A percentile compares a stretch with the other conserved stretches of the same genome.
Conservation (phyloP, 2,329 filamentous ascomycete species). For the Didymella pomorum region DNA sequence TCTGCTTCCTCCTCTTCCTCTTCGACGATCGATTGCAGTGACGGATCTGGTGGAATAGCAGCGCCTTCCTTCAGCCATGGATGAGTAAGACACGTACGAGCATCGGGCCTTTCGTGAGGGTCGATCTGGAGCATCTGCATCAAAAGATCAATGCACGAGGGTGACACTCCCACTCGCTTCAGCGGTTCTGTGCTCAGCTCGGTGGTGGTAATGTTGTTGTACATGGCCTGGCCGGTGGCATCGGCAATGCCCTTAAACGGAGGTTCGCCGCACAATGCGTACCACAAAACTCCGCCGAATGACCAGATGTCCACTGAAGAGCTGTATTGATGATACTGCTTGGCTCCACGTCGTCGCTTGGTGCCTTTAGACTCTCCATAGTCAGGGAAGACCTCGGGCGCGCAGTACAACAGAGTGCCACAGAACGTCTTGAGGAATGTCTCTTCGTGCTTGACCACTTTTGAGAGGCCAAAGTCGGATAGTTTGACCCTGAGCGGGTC, state of each 20-base stretch:
- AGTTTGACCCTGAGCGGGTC: conserved; percentile 85
- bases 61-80: conserved; percentile 72
- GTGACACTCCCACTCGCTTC: conserved; percentile 65
- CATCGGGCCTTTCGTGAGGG: conserved; percentile 77
- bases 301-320: conserved; percentile 98
- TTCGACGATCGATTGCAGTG: conserved; percentile 53
- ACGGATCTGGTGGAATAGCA: conserved; percentile 46
- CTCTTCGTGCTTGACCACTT: conserved; percentile 87
- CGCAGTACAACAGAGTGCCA: conserved; percentile 93
- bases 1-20: conserved; percentile 69
- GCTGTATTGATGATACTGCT: conserved; percentile 72
- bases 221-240: conserved; percentile 78
- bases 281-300: conserved; percentile 89
- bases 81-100: conserved; percentile 73
- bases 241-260: conserved; percentile 83
- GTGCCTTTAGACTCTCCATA: conserved; percentile 71
- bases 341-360: conserved; percentile 66
- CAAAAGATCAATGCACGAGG: conserved; percentile 76
- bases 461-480: conserved; percentile 95
- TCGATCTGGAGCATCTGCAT: conserved; percentile 81
- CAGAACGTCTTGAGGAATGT: conserved; percentile 97
- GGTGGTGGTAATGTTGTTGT: conserved; percentile 85
- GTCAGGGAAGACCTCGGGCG: conserved; percentile 93
- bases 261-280: conserved; percentile 77
- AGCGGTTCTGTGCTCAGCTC: conserved; percentile 73